A percentile compares a stretch with the other conserved stretches of the same genome.
Evolutionary conservation across 345 rosid genomes (phyloP).

Genomic region (Syzygium jambos): DNA sequence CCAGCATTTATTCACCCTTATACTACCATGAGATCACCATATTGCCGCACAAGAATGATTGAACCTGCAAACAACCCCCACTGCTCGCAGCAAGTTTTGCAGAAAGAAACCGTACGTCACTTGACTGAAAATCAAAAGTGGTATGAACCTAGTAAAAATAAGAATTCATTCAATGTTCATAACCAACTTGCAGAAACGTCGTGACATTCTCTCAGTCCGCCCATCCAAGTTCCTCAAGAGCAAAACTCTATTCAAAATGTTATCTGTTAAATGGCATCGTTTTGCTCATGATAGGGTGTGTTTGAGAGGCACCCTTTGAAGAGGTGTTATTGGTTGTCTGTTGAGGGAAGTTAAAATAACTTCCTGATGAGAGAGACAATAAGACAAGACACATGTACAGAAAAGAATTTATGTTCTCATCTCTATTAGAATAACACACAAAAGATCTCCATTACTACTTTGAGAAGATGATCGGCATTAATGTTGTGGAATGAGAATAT

Average conservation of each 20-base stretch:
- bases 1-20: constrained; percentile 8
- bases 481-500: too few relatives aligned
- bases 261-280: too few relatives aligned
- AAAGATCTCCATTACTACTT: too few relatives aligned
- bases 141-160: not conserved
- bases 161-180: not conserved
- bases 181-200: not conserved
- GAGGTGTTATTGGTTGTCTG: too few relatives aligned
- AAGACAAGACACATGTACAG: too few relatives aligned
- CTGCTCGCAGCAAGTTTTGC: constrained; percentile 71
- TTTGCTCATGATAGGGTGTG: too few relatives aligned
- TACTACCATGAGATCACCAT: constrained; percentile 77
- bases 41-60: constrained; percentile 64
- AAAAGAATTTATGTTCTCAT: too few relatives aligned
- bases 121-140: not conserved
- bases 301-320: too few relatives aligned
- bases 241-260: not conserved
- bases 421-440: too few relatives aligned
- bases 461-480: too few relatives aligned
- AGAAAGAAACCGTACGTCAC: not conserved
- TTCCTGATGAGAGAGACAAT: too few relatives aligned
- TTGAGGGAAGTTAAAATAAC: too few relatives aligned
- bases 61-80: constrained; percentile 65
- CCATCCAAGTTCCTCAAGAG: not conserved
- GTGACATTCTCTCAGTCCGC: not conserved